A percentile compares a stretch with the other conserved stretches of the same genome.
phyloP scores from a whole-genome alignment of 331 rosid genomes.

The Malus hybrid region DNA sequence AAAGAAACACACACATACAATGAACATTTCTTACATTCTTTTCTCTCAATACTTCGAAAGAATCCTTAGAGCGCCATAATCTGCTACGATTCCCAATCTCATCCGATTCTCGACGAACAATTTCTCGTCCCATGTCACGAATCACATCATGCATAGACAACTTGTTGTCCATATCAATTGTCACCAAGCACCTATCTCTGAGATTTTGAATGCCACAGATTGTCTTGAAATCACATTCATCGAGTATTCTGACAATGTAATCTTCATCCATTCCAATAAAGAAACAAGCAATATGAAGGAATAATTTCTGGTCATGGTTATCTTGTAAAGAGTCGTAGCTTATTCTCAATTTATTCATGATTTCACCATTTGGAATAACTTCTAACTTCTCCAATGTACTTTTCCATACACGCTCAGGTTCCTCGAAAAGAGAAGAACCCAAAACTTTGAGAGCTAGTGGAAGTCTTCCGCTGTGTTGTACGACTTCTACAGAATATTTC shows the following conservation, averaged over 20 bases:
- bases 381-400: not conserved
- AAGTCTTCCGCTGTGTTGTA: no score
- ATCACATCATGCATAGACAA: conserved; percentile 2
- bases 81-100: not conserved
- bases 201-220: not conserved
- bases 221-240: not conserved
- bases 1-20: not conserved
- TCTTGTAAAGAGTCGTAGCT: not conserved
- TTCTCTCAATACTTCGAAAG: not conserved
- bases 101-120: not conserved
- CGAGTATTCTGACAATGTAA: not conserved
- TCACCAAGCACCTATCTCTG: not conserved
- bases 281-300: conserved; percentile 10
- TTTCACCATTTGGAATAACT: not conserved
- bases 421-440: no score
- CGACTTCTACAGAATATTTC: no score
- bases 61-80: not conserved
- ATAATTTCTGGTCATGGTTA: not conserved
- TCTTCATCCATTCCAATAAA: not conserved
- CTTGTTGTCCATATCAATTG: not conserved
- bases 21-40: not conserved
- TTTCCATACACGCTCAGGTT: not conserved
- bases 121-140: conserved; percentile 1
- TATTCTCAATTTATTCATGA: not conserved
- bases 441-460: no score